Evolutionary conservation across 352 stramenopile genomes (phyloP).

Genomic region (Globisporangium spiculum): DNA sequence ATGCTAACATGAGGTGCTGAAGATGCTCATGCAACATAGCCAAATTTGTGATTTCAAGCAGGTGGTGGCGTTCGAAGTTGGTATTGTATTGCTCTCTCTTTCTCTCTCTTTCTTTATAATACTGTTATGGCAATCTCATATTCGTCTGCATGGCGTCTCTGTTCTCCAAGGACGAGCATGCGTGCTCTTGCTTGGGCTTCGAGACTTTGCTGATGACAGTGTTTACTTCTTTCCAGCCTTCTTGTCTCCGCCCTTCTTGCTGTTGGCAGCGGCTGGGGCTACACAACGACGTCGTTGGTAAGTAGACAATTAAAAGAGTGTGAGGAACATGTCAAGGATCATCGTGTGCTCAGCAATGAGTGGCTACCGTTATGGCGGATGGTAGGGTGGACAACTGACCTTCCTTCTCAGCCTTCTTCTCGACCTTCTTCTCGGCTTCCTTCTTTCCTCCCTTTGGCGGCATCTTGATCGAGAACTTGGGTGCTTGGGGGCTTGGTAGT

Average conservation of each 20-base stretch:
- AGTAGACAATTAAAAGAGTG: background rate
- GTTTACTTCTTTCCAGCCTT: conserved; percentile 42
- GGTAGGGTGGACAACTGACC: background rate
- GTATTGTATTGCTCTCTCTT: conserved; percentile 5
- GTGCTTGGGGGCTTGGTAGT: background rate
- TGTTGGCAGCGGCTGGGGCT: conserved; percentile 9
- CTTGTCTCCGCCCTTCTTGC: conserved; percentile 39
- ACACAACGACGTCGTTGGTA: background rate
- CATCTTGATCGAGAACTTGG: conserved; percentile 8
- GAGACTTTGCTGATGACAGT: background rate
- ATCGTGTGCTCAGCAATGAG: background rate
- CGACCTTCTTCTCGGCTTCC: conserved; percentile 24
- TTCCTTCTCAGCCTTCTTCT: conserved; percentile 29
- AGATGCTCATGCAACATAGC: background rate
- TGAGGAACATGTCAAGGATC: background rate
- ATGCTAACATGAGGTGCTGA: background rate
- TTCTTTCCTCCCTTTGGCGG: conserved; percentile 21
- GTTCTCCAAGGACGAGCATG: background rate
- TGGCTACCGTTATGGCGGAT: too few relatives aligned
- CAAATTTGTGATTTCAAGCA: background rate
- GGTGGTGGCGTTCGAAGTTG: background rate
- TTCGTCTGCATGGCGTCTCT: background rate
- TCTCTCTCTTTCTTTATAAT: conserved; percentile 7
- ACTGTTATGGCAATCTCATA: conserved; percentile 8
- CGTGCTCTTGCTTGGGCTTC: background rate